These are phyloP conservation scores for Zygosaccharomyces siamensis DNA, from an alignment of 805 yeast genomes.

Conservation along the genomic window DNA sequence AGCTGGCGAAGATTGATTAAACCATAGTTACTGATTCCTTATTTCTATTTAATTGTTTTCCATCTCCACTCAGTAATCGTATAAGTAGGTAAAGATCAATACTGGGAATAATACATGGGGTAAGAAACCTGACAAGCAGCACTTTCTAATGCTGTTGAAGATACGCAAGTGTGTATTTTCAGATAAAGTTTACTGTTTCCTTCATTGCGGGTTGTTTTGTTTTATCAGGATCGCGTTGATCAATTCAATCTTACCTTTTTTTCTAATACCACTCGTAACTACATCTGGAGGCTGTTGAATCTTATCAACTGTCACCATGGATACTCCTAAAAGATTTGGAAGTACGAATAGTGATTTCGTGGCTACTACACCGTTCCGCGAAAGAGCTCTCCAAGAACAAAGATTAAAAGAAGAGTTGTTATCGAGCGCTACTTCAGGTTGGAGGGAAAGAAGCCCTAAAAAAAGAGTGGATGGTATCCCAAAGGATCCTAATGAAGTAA, in stretches of 20 bases:
- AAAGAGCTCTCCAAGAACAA: conserved; percentile 24
- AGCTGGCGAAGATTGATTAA: too few relatives aligned
- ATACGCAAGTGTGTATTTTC: neutral
- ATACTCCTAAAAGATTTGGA: conserved; percentile 11
- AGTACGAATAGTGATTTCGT: conserved; percentile 7
- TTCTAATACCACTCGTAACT: neutral
- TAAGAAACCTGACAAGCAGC: too few relatives aligned
- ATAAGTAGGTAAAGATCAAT: too few relatives aligned
- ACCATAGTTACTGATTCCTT: neutral
- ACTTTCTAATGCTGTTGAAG: too few relatives aligned
- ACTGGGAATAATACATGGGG: too few relatives aligned
- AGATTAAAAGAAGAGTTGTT: conserved; percentile 19
- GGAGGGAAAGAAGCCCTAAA: conserved; percentile 13
- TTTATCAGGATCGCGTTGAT: neutral
- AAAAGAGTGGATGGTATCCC: conserved; percentile 1
- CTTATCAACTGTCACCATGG: conserved; percentile 8
- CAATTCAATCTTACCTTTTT: neutral
- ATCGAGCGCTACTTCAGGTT: conserved; percentile 23
- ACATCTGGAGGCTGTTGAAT: neutral
- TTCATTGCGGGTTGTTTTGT: neutral
- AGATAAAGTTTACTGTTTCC: neutral
- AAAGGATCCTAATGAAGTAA: conserved; percentile 19
- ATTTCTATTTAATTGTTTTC: neutral
- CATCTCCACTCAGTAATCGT: too few relatives aligned
- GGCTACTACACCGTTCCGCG: conserved; percentile 24